Evolutionary conservation across 768 basidiomycete species (phyloP), one percentile per base, ranked within the genome.

Genomic region (Hydnum rufescens): DNA sequence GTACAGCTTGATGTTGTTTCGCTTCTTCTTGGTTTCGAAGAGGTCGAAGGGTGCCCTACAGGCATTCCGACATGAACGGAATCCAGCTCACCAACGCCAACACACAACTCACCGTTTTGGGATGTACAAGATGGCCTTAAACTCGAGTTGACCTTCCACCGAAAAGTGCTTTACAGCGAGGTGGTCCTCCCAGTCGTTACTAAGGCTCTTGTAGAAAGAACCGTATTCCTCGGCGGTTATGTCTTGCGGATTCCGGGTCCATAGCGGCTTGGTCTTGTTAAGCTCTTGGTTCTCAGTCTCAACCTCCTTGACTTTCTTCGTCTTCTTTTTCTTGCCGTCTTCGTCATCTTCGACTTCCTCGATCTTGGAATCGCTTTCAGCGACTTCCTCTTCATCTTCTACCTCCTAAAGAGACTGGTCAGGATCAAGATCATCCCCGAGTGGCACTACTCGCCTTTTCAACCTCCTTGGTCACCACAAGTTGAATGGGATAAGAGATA

Each of bases 1-100:
- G 66, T 97, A 99, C 66, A 99, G 90, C 73, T 99, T 99, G 77
- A 99, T 97, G 83, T 97, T 97, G 78, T 96, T 96, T 63, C 93
- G 87, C 79, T 97, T 97, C 85, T 97, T 97, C 83, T 99, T 97
- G 56, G 85, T 86, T 74, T 99, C 95, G 71, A 99, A 99, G 66
- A 99, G 82, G 64, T 99, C 95, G 69, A 97, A 97, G 51, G 95
- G 95, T 42, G 93, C 95, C 56, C 90, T 90, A 51, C 19, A 46
- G 2, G 42, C 22, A 51, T 34, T 13, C 4, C 26, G 8, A 47
- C 4, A 18, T 32, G 5, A 31, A 53, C 57, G 31, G 57, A 51
- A 19, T 22, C 8, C 0, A 3, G 19, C 30, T 28, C 51, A 30
- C 36, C 3, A 51, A 2, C 3, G 5, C 29, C 16, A 51, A 31